These are phyloP conservation scores for Funneliformis caledonium DNA, from an alignment of 371 early-diverging fungal genomes.

Conservation along the genomic window DNA sequence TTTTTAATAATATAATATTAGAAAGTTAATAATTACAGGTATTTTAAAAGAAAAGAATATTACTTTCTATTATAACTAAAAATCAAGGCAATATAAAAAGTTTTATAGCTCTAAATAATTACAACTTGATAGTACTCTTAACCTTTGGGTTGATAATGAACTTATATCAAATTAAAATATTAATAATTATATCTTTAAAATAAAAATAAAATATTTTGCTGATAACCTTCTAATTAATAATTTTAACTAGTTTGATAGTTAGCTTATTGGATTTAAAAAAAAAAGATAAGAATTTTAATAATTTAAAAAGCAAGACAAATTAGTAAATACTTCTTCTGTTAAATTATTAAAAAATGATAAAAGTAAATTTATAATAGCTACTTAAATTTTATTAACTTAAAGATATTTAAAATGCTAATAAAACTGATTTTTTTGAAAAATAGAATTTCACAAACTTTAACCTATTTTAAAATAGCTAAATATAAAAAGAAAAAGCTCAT, in stretches of 20 bases:
- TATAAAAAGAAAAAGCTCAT: not conserved
- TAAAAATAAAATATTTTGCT: not conserved
- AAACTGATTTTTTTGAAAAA: slow-evolving; percentile 26
- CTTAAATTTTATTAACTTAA: slow-evolving; percentile 1
- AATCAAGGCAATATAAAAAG: not conserved
- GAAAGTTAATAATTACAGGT: not conserved
- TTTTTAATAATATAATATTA: not conserved
- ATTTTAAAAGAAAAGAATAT: slow-evolving; percentile 1
- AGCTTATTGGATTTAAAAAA: slow-evolving; percentile 23
- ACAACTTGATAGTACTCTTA: slow-evolving; percentile 20
- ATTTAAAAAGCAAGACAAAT: slow-evolving; percentile 23
- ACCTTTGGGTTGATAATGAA: slow-evolving; percentile 17
- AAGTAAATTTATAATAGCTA: not conserved
- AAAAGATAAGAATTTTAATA: not conserved
- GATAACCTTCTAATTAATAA: not conserved
- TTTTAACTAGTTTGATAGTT: not conserved
- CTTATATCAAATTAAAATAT: slow-evolving; percentile 1
- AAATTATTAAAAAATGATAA: not conserved
- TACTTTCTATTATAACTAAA: not conserved
- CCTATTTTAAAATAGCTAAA: not conserved
- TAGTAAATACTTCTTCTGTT: not conserved
- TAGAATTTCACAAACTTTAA: not conserved
- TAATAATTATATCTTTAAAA: not conserved
- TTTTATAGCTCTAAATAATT: not conserved
- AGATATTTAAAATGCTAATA: slow-evolving; percentile 4